Percentiles rank a stretch among this genome's conserved stretches.
phyloP scores from a whole-genome alignment of 2,329 filamentous ascomycete species.

The Exophiala mesophila region DNA sequence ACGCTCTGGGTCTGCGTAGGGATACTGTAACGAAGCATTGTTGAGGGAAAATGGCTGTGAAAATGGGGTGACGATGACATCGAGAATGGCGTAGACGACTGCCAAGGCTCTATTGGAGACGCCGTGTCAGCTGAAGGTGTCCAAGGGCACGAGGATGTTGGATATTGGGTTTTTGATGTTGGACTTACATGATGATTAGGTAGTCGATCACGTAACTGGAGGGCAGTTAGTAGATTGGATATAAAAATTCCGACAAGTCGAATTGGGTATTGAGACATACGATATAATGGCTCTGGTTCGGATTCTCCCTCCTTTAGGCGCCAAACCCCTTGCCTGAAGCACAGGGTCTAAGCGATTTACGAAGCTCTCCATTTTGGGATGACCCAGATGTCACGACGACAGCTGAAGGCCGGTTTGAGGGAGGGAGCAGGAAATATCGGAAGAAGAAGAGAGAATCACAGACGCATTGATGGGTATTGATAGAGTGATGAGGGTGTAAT shows the following conservation, averaged over 20 bases:
- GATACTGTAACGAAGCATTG: conserved; percentile 55
- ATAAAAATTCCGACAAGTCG: no score
- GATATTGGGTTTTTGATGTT: conserved; percentile 2
- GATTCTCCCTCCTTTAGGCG: neutral
- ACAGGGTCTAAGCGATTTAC: neutral
- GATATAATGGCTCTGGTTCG: conserved; percentile 4
- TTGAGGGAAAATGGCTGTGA: conserved; percentile 54
- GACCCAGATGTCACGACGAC: no score
- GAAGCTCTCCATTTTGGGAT: neutral
- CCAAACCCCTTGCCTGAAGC: conserved; percentile 1
- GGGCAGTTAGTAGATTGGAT: neutral
- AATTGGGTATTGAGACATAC: no score
- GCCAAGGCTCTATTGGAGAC: conserved; percentile 43
- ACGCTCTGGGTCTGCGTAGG: conserved; percentile 52
- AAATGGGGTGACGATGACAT: conserved; percentile 49
- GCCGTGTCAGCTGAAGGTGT: conserved; percentile 8
- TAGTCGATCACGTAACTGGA: conserved; percentile 55
- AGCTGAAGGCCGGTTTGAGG: no score
- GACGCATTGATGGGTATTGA: no score
- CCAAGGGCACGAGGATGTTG: conserved; percentile 4
- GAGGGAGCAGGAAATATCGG: no score
- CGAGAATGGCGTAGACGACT: conserved; percentile 48
- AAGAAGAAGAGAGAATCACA: no score
- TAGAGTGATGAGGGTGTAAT: no score
- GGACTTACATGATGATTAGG: conserved; percentile 52